Evolutionary conservation across 345 rosid genomes (phyloP).

Genomic region (Arabidopsis arenosa): DNA sequence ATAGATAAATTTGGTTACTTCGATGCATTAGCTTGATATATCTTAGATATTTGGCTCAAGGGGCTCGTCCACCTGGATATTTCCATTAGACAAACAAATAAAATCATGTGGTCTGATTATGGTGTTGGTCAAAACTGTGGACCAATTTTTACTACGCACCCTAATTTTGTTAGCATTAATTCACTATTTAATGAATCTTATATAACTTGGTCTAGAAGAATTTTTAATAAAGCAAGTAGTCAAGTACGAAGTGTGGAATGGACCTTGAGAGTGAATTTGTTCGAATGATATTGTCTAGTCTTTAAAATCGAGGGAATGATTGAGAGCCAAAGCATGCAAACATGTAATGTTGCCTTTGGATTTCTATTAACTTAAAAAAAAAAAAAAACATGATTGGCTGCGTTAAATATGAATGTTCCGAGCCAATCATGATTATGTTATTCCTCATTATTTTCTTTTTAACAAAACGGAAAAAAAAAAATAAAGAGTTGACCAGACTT

Average conservation of each 20-base stretch:
- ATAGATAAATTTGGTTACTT: neutral
- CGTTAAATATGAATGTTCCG: neutral
- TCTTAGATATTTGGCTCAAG: constrained; percentile 9
- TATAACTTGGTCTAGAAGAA: constrained; percentile 1
- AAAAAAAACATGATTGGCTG: constrained; percentile 14
- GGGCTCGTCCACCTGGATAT: neutral
- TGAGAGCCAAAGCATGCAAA: constrained; percentile 44
- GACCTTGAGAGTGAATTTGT: constrained; percentile 43
- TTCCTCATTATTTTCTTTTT: neutral
- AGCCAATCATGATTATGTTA: neutral
- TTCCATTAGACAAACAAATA: neutral
- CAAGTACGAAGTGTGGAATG: constrained; percentile 27
- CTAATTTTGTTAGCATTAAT: neutral
- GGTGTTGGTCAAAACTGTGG: neutral
- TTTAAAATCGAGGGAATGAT: constrained; percentile 38
- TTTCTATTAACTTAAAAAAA: constrained; percentile 18
- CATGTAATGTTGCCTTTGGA: constrained; percentile 27
- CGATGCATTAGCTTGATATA: constrained; percentile 1
- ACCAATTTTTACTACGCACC: neutral
- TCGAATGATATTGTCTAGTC: constrained; percentile 40
- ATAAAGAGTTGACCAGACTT: neutral
- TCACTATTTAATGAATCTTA: neutral
- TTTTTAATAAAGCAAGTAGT: constrained; percentile 10
- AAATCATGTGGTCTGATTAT: constrained; percentile 10
- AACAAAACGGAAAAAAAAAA: neutral